Percentiles rank a stretch among this genome's conserved stretches.
Evolutionary conservation across 371 early-diverging fungal genomes (phyloP).

Genomic region (Rhizopus sp.): DNA sequence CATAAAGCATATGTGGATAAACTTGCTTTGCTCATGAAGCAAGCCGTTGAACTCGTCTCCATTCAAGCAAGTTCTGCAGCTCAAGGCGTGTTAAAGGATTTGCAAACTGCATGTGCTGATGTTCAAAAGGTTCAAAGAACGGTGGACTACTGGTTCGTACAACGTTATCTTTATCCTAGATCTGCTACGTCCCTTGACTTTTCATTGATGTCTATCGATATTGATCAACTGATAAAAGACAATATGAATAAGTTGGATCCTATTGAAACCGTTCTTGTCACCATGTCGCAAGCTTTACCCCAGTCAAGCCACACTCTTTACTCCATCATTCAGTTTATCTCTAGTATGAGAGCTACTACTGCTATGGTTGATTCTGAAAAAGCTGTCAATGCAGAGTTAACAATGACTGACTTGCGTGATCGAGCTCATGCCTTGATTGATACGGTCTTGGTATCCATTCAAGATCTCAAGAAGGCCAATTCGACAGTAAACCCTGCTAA

Average conservation of each 20-base stretch:
- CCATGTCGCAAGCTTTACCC: constrained; percentile 20
- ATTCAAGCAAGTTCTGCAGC: constrained; percentile 22
- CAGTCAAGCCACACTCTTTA: constrained; percentile 29
- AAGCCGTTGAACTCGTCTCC: constrained; percentile 25
- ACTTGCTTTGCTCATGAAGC: constrained; percentile 39
- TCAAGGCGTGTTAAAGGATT: constrained; percentile 12
- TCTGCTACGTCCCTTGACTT: constrained; percentile 25
- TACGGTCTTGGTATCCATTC: constrained; percentile 40
- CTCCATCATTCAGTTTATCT: constrained; percentile 28
- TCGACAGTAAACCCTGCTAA: neutral
- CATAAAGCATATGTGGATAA: constrained; percentile 57
- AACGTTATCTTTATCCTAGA: constrained; percentile 39
- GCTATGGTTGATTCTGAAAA: neutral
- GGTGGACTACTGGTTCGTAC: constrained; percentile 33
- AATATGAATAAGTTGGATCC: constrained; percentile 17
- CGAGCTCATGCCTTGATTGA: constrained; percentile 39
- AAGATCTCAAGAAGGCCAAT: constrained; percentile 46
- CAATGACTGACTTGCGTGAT: constrained; percentile 28
- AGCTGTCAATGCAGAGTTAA: neutral
- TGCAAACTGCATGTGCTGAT: constrained; percentile 20
- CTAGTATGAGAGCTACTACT: neutral
- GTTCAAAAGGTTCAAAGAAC: constrained; percentile 30
- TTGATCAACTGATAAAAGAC: constrained; percentile 28
- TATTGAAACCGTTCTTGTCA: constrained; percentile 14
- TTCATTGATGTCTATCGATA: constrained; percentile 33